A percentile compares a stretch with the other conserved stretches of the same genome.
Conservation (phyloP, 2,329 filamentous ascomycete species). For the Beauveria scarabaeidicola region DNA sequence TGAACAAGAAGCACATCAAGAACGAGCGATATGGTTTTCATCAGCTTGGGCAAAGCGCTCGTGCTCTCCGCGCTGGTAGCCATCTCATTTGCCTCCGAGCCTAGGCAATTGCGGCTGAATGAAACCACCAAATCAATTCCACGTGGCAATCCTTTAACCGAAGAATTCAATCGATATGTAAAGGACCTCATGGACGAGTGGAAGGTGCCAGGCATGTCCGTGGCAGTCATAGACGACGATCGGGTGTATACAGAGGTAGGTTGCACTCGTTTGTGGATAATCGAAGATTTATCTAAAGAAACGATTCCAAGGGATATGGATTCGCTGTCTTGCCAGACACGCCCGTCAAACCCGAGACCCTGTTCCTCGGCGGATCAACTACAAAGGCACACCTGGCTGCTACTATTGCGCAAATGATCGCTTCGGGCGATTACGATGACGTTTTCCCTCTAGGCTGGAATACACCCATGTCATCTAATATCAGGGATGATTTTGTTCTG, state of each 20-base stretch:
- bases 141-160: conserved; percentile 13
- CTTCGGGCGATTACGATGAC: not conserved
- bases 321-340: not conserved
- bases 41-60: not conserved
- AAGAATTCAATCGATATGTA: conserved; percentile 13
- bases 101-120: not conserved
- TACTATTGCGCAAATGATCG: not conserved
- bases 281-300: not conserved
- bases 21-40: not conserved
- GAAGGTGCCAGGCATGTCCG: conserved; percentile 21
- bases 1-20: not conserved
- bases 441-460: conserved; percentile 28
- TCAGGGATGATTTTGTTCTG: conserved; percentile 45
- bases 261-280: not conserved
- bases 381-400: not conserved
- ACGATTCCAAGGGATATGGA: not conserved
- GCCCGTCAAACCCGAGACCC: not conserved
- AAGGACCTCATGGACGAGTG: conserved; percentile 17
- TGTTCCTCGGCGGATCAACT: conserved; percentile 1
- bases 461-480: conserved; percentile 36
- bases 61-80: not conserved
- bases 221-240: conserved; percentile 21
- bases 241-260: conserved; percentile 19
- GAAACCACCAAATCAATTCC: not conserved
- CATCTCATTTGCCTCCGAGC: not conserved